Percentiles rank a stretch among this genome's conserved stretches.
phyloP scores from a whole-genome alignment of 441 rosid species.

The Adansonia madagascariensis region DNA sequence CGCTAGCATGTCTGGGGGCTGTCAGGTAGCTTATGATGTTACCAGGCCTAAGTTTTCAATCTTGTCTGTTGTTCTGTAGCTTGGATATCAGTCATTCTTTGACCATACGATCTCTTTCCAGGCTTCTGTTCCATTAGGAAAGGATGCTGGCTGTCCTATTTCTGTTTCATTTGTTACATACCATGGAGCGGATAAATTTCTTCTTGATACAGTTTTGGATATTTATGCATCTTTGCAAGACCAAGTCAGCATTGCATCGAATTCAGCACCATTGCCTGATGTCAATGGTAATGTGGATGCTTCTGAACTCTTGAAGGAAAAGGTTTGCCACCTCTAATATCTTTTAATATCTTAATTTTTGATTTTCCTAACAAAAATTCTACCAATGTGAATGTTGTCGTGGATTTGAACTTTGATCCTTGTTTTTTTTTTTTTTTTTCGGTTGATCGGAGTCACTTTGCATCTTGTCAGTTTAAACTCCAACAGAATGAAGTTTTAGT shows the following conservation, averaged over 20 bases:
- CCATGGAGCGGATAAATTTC: constrained; percentile 90
- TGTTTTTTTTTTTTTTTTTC: no score
- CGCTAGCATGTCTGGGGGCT: constrained; percentile 94
- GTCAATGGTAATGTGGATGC: constrained; percentile 57
- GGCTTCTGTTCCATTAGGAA: constrained; percentile 84
- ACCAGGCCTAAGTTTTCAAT: constrained; percentile 23
- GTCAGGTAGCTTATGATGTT: constrained; percentile 60
- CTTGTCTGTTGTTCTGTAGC: background rate
- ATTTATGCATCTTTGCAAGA: constrained; percentile 80
- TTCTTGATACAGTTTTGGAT: constrained; percentile 82
- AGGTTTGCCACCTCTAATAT: constrained; percentile 48
- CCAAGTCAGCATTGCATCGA: constrained; percentile 62
- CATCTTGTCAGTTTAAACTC: background rate
- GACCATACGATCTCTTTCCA: constrained; percentile 37
- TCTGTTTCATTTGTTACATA: constrained; percentile 79
- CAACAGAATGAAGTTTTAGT: background rate
- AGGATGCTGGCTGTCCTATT: constrained; percentile 61
- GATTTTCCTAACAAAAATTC: background rate
- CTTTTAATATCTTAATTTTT: constrained; percentile 16
- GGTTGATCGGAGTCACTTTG: constrained; percentile 3
- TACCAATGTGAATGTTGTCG: background rate
- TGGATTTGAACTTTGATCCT: no score
- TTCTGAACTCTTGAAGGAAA: constrained; percentile 87
- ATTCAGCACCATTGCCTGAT: constrained; percentile 54
- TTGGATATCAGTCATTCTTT: constrained; percentile 20